Base-by-base conservation (phyloP, 164 flowering plant genomes). In the Akebia trifoliata region DNA sequence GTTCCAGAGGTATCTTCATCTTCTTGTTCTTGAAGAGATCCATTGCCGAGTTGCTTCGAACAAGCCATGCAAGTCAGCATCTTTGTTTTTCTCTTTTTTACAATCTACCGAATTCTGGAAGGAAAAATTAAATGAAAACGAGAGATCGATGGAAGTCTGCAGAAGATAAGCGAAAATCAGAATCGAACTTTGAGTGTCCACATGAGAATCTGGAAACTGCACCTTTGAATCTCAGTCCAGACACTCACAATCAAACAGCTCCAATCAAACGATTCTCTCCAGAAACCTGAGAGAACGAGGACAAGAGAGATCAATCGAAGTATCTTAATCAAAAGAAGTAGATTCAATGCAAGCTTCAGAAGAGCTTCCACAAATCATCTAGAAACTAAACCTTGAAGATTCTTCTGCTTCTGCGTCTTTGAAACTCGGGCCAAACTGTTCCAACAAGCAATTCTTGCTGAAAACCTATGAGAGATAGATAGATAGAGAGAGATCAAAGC, bases 11-110 rank as follows among this genome's bases (percentile, higher is more conserved):
- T 59, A 8, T 72, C 79, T 1, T 75, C 81, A 0, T 77, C 77
- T 9, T 68, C 77, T 38, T 64, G 72, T 6, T 60, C 78, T 8
- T 17, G 77, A 8, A 75, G 70, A 71, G 83, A 78, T 74, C 88
- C 84, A 49, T 65, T 72, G 37, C 63, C 69, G 34, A 74, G 72
- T 68, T 80, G 89, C 82, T 91, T 91, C 36, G 92, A 69, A 70
- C 97, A 87, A n/a, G 92, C 82, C 42, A 91, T 82, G 66, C 97
- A 91, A 8, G 95, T 86, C 77, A 86, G 64, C 97, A 91, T 85
- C 71, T 66, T 66, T 43, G 31, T 26, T n/a, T 30, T 57, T 50
- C 68, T 15, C 37, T n/a, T 34, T 29, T 29, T 57, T 56, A 34
- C 42, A 24, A 34, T 21, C 35, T 31, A 26, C 15, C 8, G 0